Percentiles rank a stretch among this genome's conserved stretches.
Conservation (phyloP, 2,329 filamentous ascomycete genomes). For the Knufia fluminis region DNA sequence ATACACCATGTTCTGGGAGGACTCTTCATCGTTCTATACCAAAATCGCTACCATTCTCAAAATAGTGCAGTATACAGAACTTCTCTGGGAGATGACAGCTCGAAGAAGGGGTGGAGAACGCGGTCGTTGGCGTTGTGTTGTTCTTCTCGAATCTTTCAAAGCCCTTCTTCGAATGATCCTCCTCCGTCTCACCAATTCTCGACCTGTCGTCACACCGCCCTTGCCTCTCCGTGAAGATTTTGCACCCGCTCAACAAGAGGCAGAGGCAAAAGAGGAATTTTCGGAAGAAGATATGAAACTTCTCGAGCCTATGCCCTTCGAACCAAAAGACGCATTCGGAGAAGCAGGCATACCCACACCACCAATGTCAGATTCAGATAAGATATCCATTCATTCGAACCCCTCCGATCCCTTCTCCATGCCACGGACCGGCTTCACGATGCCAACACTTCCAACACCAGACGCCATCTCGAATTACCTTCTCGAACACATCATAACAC, state of each 20-base stretch:
- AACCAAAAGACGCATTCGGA: slow-evolving; percentile 17
- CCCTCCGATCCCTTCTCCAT: slow-evolving; percentile 67
- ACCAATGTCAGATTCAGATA: slow-evolving; percentile 20
- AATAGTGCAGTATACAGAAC: slow-evolving; percentile 86
- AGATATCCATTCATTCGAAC: slow-evolving; percentile 23
- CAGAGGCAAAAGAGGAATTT: slow-evolving; percentile 40
- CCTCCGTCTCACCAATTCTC: slow-evolving; percentile 69
- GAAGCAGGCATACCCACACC: slow-evolving; percentile 21
- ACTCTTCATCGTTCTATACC: slow-evolving; percentile 60
- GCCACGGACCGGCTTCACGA: slow-evolving; percentile 81
- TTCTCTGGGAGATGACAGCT: slow-evolving; percentile 95
- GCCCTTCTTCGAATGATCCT: slow-evolving; percentile 73
- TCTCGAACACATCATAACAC: slow-evolving; percentile 79
- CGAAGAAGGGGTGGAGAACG: slow-evolving; percentile 73
- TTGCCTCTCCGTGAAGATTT: slow-evolving; percentile 69
- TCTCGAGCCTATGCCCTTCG: slow-evolving; percentile 14
- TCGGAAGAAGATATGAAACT: slow-evolving; percentile 27
- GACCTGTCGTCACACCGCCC: slow-evolving; percentile 72
- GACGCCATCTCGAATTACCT: slow-evolving; percentile 81
- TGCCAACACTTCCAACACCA: slow-evolving; percentile 72
- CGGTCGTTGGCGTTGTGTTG: slow-evolving; percentile 74
- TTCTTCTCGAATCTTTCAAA: slow-evolving; percentile 77
- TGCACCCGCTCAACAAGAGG: slow-evolving; percentile 48
- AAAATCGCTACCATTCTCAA: slow-evolving; percentile 74
- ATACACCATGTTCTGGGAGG: slow-evolving; percentile 56